A percentile compares a stretch with the other conserved stretches of the same genome.
Evolutionary conservation across 2,329 filamentous ascomycete genomes (phyloP).

Genomic region (Cercospora beticola): DNA sequence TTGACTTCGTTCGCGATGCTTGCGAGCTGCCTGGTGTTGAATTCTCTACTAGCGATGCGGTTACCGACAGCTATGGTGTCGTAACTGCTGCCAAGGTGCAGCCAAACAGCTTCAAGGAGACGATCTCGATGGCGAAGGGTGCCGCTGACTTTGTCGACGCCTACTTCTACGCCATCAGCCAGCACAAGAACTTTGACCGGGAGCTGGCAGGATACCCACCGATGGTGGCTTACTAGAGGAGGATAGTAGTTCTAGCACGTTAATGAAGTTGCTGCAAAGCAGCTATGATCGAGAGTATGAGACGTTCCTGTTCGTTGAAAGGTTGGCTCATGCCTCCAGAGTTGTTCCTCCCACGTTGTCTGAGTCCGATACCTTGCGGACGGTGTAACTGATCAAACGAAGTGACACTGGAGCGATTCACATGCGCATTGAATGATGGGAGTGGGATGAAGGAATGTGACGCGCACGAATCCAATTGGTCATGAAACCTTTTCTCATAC

Average conservation of each 20-base stretch:
- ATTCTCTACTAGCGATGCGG: slow-evolving; percentile 51
- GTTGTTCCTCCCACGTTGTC: too few species aligned
- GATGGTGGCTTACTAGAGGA: slow-evolving; percentile 66
- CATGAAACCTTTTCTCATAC: background rate
- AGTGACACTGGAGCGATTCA: background rate
- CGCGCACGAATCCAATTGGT: background rate
- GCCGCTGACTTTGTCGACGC: slow-evolving; percentile 68
- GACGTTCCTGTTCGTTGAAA: background rate
- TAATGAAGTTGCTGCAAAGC: background rate
- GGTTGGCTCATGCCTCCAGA: background rate
- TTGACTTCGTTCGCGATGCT: slow-evolving; percentile 59
- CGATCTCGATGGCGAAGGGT: slow-evolving; percentile 63
- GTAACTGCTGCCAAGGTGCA: slow-evolving; percentile 61
- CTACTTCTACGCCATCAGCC: slow-evolving; percentile 67
- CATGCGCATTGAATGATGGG: background rate
- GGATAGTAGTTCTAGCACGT: background rate
- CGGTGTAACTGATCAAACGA: background rate
- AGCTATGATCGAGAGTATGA: background rate
- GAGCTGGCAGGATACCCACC: slow-evolving; percentile 68
- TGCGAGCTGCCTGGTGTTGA: slow-evolving; percentile 49
- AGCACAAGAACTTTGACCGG: slow-evolving; percentile 71
- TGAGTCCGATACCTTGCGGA: too few species aligned
- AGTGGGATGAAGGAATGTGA: background rate
- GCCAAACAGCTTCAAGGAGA: slow-evolving; percentile 61
- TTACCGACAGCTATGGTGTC: slow-evolving; percentile 72